Conservation (phyloP, 331 rosid genomes). For the Rhamnella rubrinervis region DNA sequence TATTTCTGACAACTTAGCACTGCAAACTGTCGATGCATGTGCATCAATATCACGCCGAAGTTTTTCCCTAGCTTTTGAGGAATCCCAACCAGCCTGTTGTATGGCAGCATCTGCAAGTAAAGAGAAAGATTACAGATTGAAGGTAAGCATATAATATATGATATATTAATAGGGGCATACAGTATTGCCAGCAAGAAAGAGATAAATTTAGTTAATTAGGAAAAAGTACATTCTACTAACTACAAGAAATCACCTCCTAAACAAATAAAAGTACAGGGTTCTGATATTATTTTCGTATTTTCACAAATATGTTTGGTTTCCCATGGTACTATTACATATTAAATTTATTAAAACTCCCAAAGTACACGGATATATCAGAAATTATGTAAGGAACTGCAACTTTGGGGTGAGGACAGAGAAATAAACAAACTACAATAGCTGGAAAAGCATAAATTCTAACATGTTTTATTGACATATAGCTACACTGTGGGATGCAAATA, state of each 20-base stretch:
- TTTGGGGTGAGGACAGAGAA: no score
- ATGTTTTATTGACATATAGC: no score
- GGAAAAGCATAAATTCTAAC: no score
- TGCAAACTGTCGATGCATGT: slow-evolving; percentile 55
- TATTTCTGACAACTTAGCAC: slow-evolving; percentile 55
- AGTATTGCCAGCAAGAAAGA: no score
- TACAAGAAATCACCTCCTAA: neutral
- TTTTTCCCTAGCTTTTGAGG: slow-evolving; percentile 61
- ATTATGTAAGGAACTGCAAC: no score
- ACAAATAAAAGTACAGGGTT: neutral
- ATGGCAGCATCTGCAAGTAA: slow-evolving; percentile 59
- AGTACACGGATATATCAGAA: no score
- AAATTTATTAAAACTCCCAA: no score
- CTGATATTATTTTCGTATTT: neutral
- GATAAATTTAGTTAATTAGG: no score
- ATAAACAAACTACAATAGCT: no score
- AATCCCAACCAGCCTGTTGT: slow-evolving; percentile 65
- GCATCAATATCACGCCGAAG: slow-evolving; percentile 67
- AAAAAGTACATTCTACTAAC: neutral
- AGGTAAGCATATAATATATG: neutral
- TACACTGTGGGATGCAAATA: no score
- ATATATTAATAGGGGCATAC: neutral
- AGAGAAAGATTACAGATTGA: slow-evolving; percentile 5
- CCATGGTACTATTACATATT: neutral
- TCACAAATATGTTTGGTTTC: neutral